Evolutionary conservation across 768 basidiomycete species (phyloP).

Genomic region (Suillus subalutaceus): DNA sequence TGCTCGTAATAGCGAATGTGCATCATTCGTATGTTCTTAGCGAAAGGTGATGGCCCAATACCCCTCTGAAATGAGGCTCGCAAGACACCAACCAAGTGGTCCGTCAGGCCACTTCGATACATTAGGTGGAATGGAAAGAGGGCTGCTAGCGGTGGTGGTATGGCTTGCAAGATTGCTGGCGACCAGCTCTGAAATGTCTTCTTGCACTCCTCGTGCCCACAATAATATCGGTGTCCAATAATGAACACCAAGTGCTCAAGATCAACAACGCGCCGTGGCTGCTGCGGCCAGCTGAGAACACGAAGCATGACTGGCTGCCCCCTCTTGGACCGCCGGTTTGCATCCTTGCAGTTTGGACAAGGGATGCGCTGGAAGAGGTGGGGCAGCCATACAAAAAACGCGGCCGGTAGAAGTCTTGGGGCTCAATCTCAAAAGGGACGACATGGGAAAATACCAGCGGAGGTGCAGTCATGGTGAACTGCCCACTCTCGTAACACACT

Average conservation of each 20-base stretch:
- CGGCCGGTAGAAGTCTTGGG: background rate
- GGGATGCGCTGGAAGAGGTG: constrained; percentile 8
- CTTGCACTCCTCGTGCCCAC: constrained; percentile 14
- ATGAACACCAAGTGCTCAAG: constrained; percentile 23
- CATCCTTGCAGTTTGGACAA: background rate
- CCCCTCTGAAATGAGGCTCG: constrained; percentile 25
- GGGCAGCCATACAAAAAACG: constrained; percentile 3
- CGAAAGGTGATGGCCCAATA: constrained; percentile 29
- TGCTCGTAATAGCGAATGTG: constrained; percentile 24
- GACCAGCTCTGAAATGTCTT: constrained; percentile 34
- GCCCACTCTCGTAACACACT: no score
- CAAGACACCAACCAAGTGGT: constrained; percentile 19
- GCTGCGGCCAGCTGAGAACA: constrained; percentile 3
- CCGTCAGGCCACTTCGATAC: constrained; percentile 23
- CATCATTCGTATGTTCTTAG: constrained; percentile 20
- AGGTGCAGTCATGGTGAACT: no score
- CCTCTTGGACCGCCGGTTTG: background rate
- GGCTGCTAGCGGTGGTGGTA: constrained; percentile 23
- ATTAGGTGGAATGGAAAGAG: constrained; percentile 28
- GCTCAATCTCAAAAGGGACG: no score
- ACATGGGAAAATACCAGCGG: no score
- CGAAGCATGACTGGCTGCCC: constrained; percentile 8
- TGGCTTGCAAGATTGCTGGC: constrained; percentile 19
- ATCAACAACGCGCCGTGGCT: constrained; percentile 19
- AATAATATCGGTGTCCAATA: constrained; percentile 28